A percentile compares a stretch with the other conserved stretches of the same genome.
Evolutionary conservation across 2,329 filamentous ascomycete genomes (phyloP).

Genomic region (Colletotrichum simmondsii): DNA sequence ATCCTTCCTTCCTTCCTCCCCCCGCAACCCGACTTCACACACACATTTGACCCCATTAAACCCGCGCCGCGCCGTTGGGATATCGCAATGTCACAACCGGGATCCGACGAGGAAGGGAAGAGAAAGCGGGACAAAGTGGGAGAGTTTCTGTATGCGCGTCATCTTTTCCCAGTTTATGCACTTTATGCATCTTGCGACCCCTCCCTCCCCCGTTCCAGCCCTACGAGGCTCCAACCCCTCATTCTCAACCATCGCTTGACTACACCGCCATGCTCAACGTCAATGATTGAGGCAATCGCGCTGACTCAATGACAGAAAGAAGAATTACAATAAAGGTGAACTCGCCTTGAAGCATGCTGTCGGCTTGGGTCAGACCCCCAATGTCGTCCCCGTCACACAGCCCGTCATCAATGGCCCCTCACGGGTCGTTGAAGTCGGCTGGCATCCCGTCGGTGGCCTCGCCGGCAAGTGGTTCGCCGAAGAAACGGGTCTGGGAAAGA

Average conservation of each 20-base stretch:
- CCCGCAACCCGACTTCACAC: neutral
- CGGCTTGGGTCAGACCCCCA: constrained; percentile 56
- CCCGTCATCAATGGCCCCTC: constrained; percentile 48
- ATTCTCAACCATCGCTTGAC: neutral
- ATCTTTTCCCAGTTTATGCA: constrained; percentile 16
- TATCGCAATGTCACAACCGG: constrained; percentile 24
- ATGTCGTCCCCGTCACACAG: constrained; percentile 53
- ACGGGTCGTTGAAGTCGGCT: constrained; percentile 63
- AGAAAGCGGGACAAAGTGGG: constrained; percentile 45
- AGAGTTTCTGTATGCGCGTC: constrained; percentile 45
- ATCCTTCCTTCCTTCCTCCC: neutral
- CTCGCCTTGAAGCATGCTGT: constrained; percentile 53
- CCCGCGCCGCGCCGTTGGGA: neutral
- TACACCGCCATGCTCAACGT: neutral
- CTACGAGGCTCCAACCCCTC: neutral
- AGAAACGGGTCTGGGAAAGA: constrained; percentile 63
- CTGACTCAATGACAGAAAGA: constrained; percentile 41
- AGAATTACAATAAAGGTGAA: constrained; percentile 51
- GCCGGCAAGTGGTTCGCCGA: constrained; percentile 70
- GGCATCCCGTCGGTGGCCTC: constrained; percentile 67
- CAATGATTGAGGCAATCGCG: neutral
- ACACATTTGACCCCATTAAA: neutral
- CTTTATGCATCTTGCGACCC: neutral
- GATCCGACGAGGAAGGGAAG: constrained; percentile 38
- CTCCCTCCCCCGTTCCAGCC: neutral